These are phyloP conservation scores for Fraxinus angustifolia DNA, from an alignment of 305 asterid genomes.

Conservation along the genomic window DNA sequence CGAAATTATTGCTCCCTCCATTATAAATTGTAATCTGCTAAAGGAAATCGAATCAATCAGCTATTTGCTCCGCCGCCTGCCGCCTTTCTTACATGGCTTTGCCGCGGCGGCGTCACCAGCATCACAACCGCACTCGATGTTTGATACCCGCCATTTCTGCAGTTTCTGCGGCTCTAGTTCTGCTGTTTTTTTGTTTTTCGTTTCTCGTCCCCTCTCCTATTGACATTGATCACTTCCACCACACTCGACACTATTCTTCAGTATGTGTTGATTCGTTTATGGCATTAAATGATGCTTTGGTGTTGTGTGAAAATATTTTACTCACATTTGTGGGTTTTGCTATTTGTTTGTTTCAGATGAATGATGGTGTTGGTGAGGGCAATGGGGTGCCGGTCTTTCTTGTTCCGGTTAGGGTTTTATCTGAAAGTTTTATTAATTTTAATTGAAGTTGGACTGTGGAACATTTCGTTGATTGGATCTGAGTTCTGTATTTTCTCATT, in stretches of 20 bases:
- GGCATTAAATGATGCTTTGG: background rate
- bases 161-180: constrained; percentile 50
- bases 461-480: constrained; percentile 35
- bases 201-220: constrained; percentile 72
- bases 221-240: constrained; percentile 47
- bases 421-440: constrained; percentile 2
- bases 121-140: constrained; percentile 39
- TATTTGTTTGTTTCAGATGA: constrained; percentile 21
- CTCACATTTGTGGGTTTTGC: background rate
- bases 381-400: constrained; percentile 24
- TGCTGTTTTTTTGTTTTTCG: constrained; percentile 51
- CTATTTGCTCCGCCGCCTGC: constrained; percentile 20
- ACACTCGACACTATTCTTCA: constrained; percentile 19
- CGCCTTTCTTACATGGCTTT: constrained; percentile 47
- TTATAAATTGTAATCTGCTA: constrained; percentile 20
- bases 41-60: constrained; percentile 9
- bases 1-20: constrained; percentile 33
- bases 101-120: constrained; percentile 77
- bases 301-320: constrained; percentile 15
- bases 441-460: constrained; percentile 3
- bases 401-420: constrained; percentile 47
- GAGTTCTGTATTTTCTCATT: constrained; percentile 33
- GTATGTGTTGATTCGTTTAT: constrained; percentile 19
- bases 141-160: constrained; percentile 49
- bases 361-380: constrained; percentile 26